A percentile compares a stretch with the other conserved stretches of the same genome.
Evolutionary conservation across 2,329 filamentous ascomycete species (phyloP).

Genomic region (Aspergillus sergii): DNA sequence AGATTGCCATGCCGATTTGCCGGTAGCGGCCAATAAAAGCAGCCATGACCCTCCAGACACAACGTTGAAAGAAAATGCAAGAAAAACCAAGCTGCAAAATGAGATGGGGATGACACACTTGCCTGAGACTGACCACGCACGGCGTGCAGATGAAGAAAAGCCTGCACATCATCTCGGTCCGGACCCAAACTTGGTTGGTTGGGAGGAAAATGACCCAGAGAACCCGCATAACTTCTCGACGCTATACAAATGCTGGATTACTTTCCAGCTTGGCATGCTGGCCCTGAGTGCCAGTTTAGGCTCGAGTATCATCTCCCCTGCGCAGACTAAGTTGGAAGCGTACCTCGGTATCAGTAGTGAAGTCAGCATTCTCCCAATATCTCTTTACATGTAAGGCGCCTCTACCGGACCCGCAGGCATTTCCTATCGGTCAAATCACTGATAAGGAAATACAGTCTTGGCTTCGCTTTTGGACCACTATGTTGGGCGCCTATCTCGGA

Average conservation of each 20-base stretch:
- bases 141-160: background rate
- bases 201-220: conserved; percentile 12
- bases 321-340: conserved; percentile 44
- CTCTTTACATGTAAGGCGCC: conserved; percentile 48
- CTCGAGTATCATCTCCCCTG: conserved; percentile 55
- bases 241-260: conserved; percentile 51
- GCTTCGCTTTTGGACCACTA: conserved; percentile 46
- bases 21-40: background rate
- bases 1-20: background rate
- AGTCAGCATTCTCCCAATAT: conserved; percentile 49
- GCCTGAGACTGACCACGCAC: background rate
- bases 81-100: background rate
- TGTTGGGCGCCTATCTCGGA: conserved; percentile 48
- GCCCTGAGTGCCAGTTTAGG: conserved; percentile 54
- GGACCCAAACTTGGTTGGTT: conserved; percentile 3
- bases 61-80: background rate
- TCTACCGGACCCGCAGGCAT: background rate
- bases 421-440: background rate
- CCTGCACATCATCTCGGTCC: background rate
- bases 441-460: conserved; percentile 14
- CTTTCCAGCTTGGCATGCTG: conserved; percentile 53
- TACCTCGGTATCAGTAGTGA: conserved; percentile 49
- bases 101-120: background rate
- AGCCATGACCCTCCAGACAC: background rate
- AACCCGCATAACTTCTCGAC: conserved; percentile 54